Evolutionary conservation across 805 yeast genomes (phyloP).

Genomic region (Barnettozyma pratensis): DNA sequence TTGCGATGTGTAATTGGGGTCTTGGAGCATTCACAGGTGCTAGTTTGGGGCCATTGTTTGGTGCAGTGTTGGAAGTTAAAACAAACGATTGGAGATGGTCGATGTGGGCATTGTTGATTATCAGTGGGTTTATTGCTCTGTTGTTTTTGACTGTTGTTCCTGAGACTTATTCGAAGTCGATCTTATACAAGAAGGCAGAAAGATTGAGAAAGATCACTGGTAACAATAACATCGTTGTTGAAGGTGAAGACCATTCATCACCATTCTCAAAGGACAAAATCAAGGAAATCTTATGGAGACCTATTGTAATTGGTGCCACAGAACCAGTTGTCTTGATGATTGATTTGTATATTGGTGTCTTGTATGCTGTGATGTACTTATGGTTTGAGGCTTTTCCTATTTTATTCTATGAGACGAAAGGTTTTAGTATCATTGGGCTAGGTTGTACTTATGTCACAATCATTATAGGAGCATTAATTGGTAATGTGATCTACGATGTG

Average conservation of each 20-base stretch:
- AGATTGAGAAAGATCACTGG: conserved; percentile 47
- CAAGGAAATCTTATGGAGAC: conserved; percentile 40
- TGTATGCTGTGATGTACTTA: conserved; percentile 48
- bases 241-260: conserved; percentile 24
- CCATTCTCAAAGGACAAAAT: conserved; percentile 17
- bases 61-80: conserved; percentile 41
- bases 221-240: conserved; percentile 37
- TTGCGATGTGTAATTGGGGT: conserved; percentile 48
- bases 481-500: conserved; percentile 27
- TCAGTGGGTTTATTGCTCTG: conserved; percentile 34
- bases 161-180: conserved; percentile 42
- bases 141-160: conserved; percentile 39
- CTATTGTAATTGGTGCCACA: conserved; percentile 40
- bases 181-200: conserved; percentile 42
- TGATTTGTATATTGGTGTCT: conserved; percentile 45
- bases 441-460: conserved; percentile 45
- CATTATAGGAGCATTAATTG: conserved; percentile 40
- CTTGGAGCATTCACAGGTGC: conserved; percentile 53
- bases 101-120: conserved; percentile 45
- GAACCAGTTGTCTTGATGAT: conserved; percentile 57
- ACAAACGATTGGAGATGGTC: conserved; percentile 49
- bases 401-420: conserved; percentile 39
- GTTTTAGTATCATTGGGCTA: conserved; percentile 41
- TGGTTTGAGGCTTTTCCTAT: conserved; percentile 63
- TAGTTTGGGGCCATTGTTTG: conserved; percentile 50